phyloP scores from a whole-genome alignment of 2,329 filamentous ascomycete genomes.

The Ilyonectria robusta region DNA sequence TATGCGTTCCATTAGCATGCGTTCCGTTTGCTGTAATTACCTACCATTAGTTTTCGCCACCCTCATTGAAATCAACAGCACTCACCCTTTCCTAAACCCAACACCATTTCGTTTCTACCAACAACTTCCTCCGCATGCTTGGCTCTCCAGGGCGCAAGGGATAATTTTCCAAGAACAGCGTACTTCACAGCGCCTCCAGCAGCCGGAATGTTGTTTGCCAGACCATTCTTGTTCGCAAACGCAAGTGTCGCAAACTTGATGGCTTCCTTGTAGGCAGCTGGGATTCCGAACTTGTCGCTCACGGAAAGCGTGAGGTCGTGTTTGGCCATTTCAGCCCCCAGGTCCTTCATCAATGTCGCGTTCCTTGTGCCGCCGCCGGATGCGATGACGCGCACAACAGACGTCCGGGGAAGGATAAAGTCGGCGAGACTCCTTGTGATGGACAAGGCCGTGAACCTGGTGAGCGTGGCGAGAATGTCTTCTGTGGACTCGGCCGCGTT shows the following conservation, averaged over 20 bases:
- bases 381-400: slow-evolving; percentile 41
- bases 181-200: slow-evolving; percentile 46
- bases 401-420: slow-evolving; percentile 42
- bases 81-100: not conserved
- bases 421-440: slow-evolving; percentile 43
- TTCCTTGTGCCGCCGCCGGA: slow-evolving; percentile 48
- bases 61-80: not conserved
- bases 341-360: slow-evolving; percentile 40
- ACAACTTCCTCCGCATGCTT: not conserved
- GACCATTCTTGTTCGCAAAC: slow-evolving; percentile 42
- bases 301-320: slow-evolving; percentile 38
- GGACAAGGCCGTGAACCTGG: slow-evolving; percentile 24
- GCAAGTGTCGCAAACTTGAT: slow-evolving; percentile 51
- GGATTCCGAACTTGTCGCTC: slow-evolving; percentile 49
- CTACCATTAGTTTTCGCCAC: not conserved
- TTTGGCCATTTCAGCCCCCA: slow-evolving; percentile 30
- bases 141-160: slow-evolving; percentile 37
- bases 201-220: slow-evolving; percentile 50
- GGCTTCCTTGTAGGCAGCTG: slow-evolving; percentile 50
- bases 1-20: not conserved
- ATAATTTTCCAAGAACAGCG: slow-evolving; percentile 48
- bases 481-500: slow-evolving; percentile 8
- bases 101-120: not conserved
- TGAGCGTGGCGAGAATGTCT: slow-evolving; percentile 13
- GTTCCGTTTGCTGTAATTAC: not conserved